phyloP scores from a whole-genome alignment of 2,329 filamentous ascomycete species.

The Fonsecaea multimorphosa region DNA sequence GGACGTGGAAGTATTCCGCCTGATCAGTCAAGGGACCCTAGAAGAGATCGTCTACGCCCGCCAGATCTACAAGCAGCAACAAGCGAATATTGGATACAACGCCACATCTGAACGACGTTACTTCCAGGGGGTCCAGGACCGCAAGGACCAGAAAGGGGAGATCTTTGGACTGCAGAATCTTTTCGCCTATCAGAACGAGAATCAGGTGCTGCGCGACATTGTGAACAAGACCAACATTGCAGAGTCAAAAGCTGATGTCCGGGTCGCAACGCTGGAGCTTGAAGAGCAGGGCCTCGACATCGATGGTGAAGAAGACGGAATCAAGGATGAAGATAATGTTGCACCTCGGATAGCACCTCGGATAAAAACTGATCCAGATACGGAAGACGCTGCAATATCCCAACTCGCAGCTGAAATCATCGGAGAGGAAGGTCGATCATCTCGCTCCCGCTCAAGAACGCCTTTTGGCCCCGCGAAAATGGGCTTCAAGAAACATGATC shows the following conservation, averaged over 20 bases:
- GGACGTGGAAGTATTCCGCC: constrained; percentile 92
- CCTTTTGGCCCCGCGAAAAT: constrained; percentile 43
- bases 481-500: constrained; percentile 62
- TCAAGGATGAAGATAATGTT: constrained; percentile 36
- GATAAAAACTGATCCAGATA: constrained; percentile 43
- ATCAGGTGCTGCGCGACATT: constrained; percentile 86
- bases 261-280: constrained; percentile 77
- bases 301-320: constrained; percentile 39
- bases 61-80: constrained; percentile 98
- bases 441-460: constrained; percentile 54
- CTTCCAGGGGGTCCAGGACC: constrained; percentile 91
- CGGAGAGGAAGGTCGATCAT: constrained; percentile 53
- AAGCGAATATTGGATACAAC: constrained; percentile 96
- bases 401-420: constrained; percentile 71
- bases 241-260: constrained; percentile 84
- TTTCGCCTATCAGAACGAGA: constrained; percentile 75
- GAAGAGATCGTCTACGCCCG: constrained; percentile 97
- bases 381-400: constrained; percentile 71
- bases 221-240: constrained; percentile 98
- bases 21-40: constrained; percentile 89
- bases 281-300: constrained; percentile 64
- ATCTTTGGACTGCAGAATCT: constrained; percentile 91
- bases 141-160: constrained; percentile 82
- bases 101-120: constrained; percentile 91
- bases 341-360: constrained; percentile 30